Conservation (phyloP, 2,329 filamentous ascomycete genomes). For the Escovopsis sp. region DNA sequence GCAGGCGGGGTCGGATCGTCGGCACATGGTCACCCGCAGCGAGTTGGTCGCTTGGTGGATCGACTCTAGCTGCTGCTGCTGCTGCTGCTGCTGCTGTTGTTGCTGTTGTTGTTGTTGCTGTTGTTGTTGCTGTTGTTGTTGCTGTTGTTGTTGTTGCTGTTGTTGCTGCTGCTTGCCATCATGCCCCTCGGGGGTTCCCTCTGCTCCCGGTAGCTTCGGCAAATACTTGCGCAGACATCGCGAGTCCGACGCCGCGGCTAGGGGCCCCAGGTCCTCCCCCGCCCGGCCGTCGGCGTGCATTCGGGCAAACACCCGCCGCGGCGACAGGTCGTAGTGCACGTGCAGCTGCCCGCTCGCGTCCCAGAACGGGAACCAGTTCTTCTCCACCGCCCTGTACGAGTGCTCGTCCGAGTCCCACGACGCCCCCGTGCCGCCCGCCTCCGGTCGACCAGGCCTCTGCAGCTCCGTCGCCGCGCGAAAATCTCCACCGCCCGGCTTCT, state of each 20-base stretch:
- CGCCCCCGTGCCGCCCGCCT: too few species aligned
- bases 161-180: too few species aligned
- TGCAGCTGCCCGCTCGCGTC: slow-evolving; percentile 29
- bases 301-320: slow-evolving; percentile 32
- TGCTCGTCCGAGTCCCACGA: too few species aligned
- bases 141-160: too few species aligned
- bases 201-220: slow-evolving; percentile 23
- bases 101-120: too few species aligned
- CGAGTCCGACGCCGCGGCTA: slow-evolving; percentile 21
- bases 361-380: slow-evolving; percentile 51
- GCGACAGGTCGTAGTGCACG: slow-evolving; percentile 36
- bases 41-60: slow-evolving; percentile 47
- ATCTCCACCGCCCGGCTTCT: slow-evolving; percentile 9
- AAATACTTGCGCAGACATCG: slow-evolving; percentile 31
- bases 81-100: too few species aligned
- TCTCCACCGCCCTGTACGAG: slow-evolving; percentile 30
- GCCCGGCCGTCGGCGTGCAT: slow-evolving; percentile 29
- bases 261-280: slow-evolving; percentile 29
- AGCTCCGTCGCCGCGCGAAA: slow-evolving; percentile 34
- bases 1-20: slow-evolving; percentile 29
- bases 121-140: too few species aligned
- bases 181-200: too few species aligned
- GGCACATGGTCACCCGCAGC: slow-evolving; percentile 38
- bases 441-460: too few species aligned
- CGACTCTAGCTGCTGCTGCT: slow-evolving; percentile 28